phyloP scores from a whole-genome alignment of 2,329 filamentous ascomycete species.

The Fusarium secorum region DNA sequence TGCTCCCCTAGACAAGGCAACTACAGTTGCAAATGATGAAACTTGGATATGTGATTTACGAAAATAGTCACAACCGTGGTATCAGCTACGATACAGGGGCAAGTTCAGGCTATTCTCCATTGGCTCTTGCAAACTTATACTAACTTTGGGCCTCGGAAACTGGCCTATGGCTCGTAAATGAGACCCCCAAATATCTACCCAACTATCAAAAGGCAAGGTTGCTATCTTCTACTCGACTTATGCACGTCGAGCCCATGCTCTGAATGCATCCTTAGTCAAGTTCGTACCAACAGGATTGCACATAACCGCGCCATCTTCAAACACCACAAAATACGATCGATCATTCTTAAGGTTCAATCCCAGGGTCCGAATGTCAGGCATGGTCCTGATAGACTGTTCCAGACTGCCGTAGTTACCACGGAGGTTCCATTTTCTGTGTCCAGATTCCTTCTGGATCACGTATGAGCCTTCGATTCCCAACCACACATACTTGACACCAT shows the following conservation, averaged over 20 bases:
- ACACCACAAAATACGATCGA: neutral
- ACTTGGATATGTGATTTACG: neutral
- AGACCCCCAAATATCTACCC: neutral
- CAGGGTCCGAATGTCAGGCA: neutral
- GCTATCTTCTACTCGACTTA: neutral
- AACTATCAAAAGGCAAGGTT: neutral
- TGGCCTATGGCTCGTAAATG: neutral
- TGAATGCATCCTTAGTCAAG: neutral
- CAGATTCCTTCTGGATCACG: neutral
- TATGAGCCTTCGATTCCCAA: neutral
- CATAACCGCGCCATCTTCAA: neutral
- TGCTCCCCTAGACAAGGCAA: neutral
- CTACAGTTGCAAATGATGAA: neutral
- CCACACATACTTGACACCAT: neutral
- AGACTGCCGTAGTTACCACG: neutral
- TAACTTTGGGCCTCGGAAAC: neutral
- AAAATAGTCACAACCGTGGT: neutral
- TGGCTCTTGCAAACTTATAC: neutral
- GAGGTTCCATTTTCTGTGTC: neutral
- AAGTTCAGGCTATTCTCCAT: neutral
- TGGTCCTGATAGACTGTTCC: neutral
- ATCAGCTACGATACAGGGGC: neutral
- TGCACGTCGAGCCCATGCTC: neutral
- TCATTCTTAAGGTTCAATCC: neutral
- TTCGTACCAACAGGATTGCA: neutral